Conservation (phyloP, 805 yeast species). For the Yueomyces sp. region DNA sequence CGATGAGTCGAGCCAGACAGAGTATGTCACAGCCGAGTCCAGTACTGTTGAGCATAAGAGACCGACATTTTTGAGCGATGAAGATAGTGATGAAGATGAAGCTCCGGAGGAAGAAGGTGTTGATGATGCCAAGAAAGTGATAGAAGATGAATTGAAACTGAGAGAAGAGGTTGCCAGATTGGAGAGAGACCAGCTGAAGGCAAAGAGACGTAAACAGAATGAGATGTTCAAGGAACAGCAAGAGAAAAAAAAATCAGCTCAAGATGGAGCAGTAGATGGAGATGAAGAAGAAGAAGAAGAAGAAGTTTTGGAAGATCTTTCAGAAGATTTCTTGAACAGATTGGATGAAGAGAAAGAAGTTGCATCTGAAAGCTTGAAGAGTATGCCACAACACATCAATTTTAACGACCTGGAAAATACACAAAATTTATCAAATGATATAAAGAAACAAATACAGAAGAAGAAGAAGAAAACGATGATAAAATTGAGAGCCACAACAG, state of each 20-base stretch:
- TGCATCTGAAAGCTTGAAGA: conserved; percentile 4
- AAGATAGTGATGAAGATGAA: conserved; percentile 26
- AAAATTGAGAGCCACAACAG: conserved; percentile 16
- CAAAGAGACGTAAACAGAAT: conserved; percentile 23
- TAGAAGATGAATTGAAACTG: conserved; percentile 15
- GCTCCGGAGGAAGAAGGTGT: conserved; percentile 40
- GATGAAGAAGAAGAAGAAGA: conserved; percentile 3
- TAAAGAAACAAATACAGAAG: conserved; percentile 8
- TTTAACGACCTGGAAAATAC: conserved; percentile 20
- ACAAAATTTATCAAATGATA: conserved; percentile 7
- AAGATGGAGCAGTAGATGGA: conserved; percentile 3
- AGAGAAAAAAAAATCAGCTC: conserved; percentile 10
- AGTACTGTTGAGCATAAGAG: neutral
- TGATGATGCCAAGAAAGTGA: conserved; percentile 13
- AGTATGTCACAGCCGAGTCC: neutral
- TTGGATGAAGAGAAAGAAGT: conserved; percentile 9
- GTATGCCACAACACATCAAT: conserved; percentile 22
- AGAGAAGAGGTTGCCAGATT: conserved; percentile 15
- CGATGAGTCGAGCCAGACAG: neutral
- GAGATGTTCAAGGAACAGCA: conserved; percentile 22
- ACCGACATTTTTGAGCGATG: conserved; percentile 2
- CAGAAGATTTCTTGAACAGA: conserved; percentile 27
- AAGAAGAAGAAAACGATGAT: conserved; percentile 24
- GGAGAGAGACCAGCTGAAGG: conserved; percentile 18
- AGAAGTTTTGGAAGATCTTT: conserved; percentile 25